These are phyloP conservation scores for Oenanthe javanica DNA, from an alignment of 140 eudicot species.

Conservation along the genomic window DNA sequence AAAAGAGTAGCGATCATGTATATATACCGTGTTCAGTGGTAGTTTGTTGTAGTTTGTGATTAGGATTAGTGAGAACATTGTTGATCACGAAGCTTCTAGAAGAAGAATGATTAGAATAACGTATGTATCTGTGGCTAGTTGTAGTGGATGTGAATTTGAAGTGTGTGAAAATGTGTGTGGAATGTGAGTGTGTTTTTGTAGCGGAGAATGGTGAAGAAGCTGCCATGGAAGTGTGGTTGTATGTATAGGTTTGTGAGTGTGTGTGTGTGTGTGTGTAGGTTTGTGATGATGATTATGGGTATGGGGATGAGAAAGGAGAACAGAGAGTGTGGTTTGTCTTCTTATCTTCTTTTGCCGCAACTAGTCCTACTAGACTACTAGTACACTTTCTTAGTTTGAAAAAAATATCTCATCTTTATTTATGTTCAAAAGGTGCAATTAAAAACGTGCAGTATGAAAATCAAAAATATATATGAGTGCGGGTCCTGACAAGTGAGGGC, in stretches of 20 bases:
- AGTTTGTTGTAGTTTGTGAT: constrained; percentile 23
- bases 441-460: not conserved
- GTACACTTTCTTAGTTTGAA: not conserved
- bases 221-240: constrained; percentile 30
- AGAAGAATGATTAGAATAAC: constrained; percentile 2
- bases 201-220: constrained; percentile 31
- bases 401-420: not conserved
- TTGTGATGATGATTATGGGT: not conserved
- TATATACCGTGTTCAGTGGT: constrained; percentile 29
- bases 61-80: constrained; percentile 35
- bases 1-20: not conserved
- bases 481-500: not conserved
- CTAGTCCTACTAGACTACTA: not conserved
- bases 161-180: constrained; percentile 16
- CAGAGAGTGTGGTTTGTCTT: constrained; percentile 1
- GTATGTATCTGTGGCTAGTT: constrained; percentile 5
- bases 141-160: constrained; percentile 19
- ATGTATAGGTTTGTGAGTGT: not conserved
- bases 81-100: constrained; percentile 23
- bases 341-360: not conserved
- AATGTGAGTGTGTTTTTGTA: constrained; percentile 21
- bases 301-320: constrained; percentile 5
- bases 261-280: too few species aligned
- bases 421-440: not conserved
- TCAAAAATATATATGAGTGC: not conserved